Base-by-base conservation (phyloP, 441 rosid species). In the Metrosideros polymorpha region DNA sequence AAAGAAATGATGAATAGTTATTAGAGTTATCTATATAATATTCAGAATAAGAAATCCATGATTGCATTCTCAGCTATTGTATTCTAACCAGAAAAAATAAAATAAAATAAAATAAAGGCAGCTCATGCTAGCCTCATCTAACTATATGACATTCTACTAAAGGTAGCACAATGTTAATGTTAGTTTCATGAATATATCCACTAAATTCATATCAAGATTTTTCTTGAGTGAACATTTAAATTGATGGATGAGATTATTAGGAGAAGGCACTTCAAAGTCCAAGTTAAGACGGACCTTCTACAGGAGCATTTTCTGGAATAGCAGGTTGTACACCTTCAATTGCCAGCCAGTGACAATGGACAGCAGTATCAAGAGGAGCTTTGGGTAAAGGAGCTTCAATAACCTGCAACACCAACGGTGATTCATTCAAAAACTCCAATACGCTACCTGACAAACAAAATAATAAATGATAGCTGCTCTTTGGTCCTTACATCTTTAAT, bases 371-470 rank as follows among this genome's bases (percentile, higher is more conserved):
- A 86, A 96, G 98, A 39, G 98, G 99, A 50, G 97, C 98, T 92
- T 93, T 95, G n/a, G 99, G 99, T 90, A 97, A 92, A 83, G 98
- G 98, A 84, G 99, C 99, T 90, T 97, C 99, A 89, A 97, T 94
- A 86, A 97, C 96, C 99, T 97, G 85, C 83, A 66, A 89, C 75
- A 47, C 85, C 88, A 86, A 84, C 56, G 79, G 89, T 84, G 87
- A 66, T 79, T 43, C 84, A 49, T 6, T 59, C 85, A 53, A 86
- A 86, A 87, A 84, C 82, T 43, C 54, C 6, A 43, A 75, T 5
- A 39, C 9, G 6, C n/a, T 49, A 84, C 14, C 53, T 84, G 25
- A 66, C n/a, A n/a, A n/a, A n/a, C n/a, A n/a, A n/a, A n/a, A n/a
- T n/a, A n/a, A n/a, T n/a, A n/a, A 63, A 32, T 5, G 25, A 63